Evolutionary conservation across 306 rosid genomes (phyloP).

Genomic region (Gastrolobium bilobum): DNA sequence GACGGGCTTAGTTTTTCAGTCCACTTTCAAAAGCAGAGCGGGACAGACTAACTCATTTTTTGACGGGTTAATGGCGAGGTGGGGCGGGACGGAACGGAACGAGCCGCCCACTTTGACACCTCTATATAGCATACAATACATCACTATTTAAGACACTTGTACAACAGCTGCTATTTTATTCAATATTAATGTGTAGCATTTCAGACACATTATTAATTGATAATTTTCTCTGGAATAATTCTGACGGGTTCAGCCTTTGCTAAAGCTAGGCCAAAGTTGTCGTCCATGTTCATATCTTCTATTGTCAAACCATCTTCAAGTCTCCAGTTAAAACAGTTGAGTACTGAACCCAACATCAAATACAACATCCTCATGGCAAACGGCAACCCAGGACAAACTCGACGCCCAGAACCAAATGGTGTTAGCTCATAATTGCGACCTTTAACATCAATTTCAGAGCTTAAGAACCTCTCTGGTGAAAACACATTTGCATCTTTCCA

Average conservation of each 20-base stretch:
- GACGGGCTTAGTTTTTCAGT: too few relatives aligned
- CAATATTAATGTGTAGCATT: too few relatives aligned
- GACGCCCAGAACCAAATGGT: constrained; percentile 56
- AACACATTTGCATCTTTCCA: constrained; percentile 58
- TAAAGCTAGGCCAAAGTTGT: constrained; percentile 53
- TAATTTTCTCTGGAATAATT: constrained; percentile 43
- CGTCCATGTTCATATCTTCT: constrained; percentile 57
- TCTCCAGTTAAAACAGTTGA: constrained; percentile 64
- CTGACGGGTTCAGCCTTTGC: constrained; percentile 47
- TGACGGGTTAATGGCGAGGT: too few relatives aligned
- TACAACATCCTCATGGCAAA: constrained; percentile 51
- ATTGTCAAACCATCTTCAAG: constrained; percentile 50
- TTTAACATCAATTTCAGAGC: constrained; percentile 44
- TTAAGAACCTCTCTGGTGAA: constrained; percentile 63
- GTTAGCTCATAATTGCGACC: constrained; percentile 54
- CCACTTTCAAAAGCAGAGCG: too few relatives aligned
- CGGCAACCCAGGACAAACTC: constrained; percentile 53
- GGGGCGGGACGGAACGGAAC: too few relatives aligned
- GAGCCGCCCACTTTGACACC: too few relatives aligned
- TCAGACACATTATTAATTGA: background rate
- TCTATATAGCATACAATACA: too few relatives aligned
- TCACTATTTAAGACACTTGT: too few relatives aligned
- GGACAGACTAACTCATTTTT: too few relatives aligned
- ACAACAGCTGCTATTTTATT: too few relatives aligned
- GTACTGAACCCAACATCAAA: constrained; percentile 53